Percentiles rank a stretch among this genome's conserved stretches.
phyloP scores from a whole-genome alignment of 768 basidiomycete genomes.

The Lactarius akahatsu region DNA sequence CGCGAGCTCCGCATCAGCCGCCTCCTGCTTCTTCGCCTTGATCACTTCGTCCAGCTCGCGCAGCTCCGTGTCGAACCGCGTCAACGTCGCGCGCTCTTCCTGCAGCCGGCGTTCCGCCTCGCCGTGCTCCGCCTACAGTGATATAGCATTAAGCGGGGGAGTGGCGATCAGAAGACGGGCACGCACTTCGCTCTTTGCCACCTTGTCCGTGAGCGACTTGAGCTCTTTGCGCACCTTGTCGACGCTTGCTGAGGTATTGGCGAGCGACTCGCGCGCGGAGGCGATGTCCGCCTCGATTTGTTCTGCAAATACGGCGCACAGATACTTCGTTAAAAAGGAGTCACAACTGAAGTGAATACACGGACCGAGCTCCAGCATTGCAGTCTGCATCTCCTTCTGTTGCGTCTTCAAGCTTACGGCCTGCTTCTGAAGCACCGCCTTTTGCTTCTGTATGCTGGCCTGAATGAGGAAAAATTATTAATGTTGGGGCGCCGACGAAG shows the following conservation, averaged over 20 bases:
- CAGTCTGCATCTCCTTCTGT: constrained; percentile 89
- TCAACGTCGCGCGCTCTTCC: constrained; percentile 85
- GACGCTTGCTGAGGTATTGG: constrained; percentile 10
- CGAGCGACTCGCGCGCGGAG: constrained; percentile 18
- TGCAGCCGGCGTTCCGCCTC: constrained; percentile 70
- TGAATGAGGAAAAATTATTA: constrained; percentile 34
- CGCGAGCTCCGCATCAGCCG: constrained; percentile 63
- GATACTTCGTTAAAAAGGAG: not conserved
- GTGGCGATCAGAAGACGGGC: not conserved
- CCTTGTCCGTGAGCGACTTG: constrained; percentile 16
- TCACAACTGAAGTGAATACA: constrained; percentile 1
- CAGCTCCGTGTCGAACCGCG: constrained; percentile 86
- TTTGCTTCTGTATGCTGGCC: constrained; percentile 79
- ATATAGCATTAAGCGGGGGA: not conserved
- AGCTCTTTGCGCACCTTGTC: constrained; percentile 23
- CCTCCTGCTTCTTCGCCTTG: constrained; percentile 73
- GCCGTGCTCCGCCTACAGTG: constrained; percentile 50
- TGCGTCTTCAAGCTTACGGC: constrained; percentile 76
- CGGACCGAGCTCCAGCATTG: constrained; percentile 83
- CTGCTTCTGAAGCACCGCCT: constrained; percentile 77
- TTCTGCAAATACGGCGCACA: constrained; percentile 46
- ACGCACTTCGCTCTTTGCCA: constrained; percentile 6
- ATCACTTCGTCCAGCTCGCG: constrained; percentile 79
- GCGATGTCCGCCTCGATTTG: constrained; percentile 76
- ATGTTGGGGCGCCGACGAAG: not conserved